These are phyloP conservation scores for Malbranchea zuffiana DNA, from an alignment of 2,329 filamentous ascomycete species.

Conservation along the genomic window DNA sequence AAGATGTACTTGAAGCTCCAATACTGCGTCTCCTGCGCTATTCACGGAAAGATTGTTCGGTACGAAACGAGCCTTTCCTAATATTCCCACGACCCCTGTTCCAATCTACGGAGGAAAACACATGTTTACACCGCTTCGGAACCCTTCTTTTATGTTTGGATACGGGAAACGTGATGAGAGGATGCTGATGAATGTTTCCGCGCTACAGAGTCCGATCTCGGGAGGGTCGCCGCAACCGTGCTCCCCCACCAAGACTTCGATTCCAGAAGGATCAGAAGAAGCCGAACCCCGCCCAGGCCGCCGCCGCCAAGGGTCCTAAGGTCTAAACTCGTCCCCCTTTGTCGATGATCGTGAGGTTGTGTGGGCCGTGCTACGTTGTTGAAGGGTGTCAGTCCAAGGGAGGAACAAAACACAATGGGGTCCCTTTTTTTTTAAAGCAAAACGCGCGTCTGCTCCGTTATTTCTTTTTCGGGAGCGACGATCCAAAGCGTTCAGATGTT, in stretches of 20 bases:
- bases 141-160: too few relatives aligned
- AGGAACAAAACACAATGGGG: too few relatives aligned
- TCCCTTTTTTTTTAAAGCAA: too few relatives aligned
- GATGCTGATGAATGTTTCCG: slow-evolving; percentile 11
- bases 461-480: too few relatives aligned
- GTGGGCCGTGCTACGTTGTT: too few relatives aligned
- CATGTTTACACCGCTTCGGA: too few relatives aligned
- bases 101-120: too few relatives aligned
- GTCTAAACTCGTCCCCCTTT: slow-evolving; percentile 13
- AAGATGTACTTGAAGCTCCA: slow-evolving; percentile 99
- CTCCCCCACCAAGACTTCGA: slow-evolving; percentile 88
- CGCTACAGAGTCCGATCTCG: slow-evolving; percentile 78
- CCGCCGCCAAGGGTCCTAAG: slow-evolving; percentile 52
- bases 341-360: too few relatives aligned
- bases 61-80: slow-evolving; percentile 48
- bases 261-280: slow-evolving; percentile 99
- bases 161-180: too few relatives aligned
- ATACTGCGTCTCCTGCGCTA: slow-evolving; percentile 99
- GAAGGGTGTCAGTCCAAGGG: slow-evolving; percentile 27
- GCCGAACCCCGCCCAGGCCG: slow-evolving; percentile 70
- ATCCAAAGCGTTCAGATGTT: too few relatives aligned
- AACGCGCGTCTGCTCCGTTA: too few relatives aligned
- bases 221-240: slow-evolving; percentile 96
- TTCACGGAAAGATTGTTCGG: slow-evolving; percentile 99
- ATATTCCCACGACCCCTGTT: not conserved